Base-by-base conservation (phyloP, 1,284 basidiomycete genomes). In the Puccinia coronata region DNA sequence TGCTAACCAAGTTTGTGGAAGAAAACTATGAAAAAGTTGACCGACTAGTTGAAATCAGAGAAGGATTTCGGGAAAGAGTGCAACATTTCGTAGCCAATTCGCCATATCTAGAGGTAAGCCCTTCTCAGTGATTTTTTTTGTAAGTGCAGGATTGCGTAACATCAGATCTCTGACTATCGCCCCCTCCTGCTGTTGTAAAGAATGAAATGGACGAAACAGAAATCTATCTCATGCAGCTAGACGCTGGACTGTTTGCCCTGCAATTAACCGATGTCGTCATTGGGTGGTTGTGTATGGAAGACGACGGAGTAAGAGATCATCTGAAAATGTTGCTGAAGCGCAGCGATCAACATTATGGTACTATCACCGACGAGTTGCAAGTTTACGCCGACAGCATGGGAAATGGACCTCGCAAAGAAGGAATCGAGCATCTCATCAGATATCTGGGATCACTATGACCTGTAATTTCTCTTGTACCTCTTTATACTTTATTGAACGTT, bases 251-350 rank as follows among this genome's bases (percentile, higher is more conserved):
- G 49, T 96, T 93, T 85, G 92, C 92, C 0, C 86, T 99, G 14
- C 96, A 99, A 85, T 92, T 92, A 23, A 90, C 93, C 31, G 96
- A 98, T 86, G 97, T 96, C 83, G 92, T 98, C 72, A 87, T 98
- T 39, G 95, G 93, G 0, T 99, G 97, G 97, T 87, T 98, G 39
- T 90, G 91, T 81, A 97, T 98, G 95, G 97, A 99, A 87, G 97
- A 99, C 84, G 97, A 99, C 84, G 97, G 95, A 43, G 95, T 96
- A 87, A 82, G 90, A 57, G 87, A 88, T 23, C 95, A 97, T 86
- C 88, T 91, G 12, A 86, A 89, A 76, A 90, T 91, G 84, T 91
- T 97, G 88, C 88, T 98, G 28, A 88, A 88, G 57, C 89, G 95
- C 57, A 92, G 91, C 84, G 91, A 89, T 84, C 88, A 91, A 83